Evolutionary conservation across 306 rosid genomes (phyloP), one percentile per base, ranked within the genome.

Genomic region (Mucuna pruriens): DNA sequence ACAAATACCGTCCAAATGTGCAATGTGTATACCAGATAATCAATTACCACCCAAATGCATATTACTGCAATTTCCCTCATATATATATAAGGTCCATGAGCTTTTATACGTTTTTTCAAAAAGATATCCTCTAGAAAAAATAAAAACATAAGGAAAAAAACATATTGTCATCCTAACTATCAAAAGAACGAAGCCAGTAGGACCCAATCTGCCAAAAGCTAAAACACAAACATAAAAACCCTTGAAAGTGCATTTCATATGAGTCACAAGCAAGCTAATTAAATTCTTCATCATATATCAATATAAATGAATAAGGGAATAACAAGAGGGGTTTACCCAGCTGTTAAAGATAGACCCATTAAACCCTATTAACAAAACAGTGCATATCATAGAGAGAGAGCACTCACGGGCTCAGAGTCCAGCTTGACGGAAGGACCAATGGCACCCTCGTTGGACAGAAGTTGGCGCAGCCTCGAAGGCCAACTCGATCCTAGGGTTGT

Each of bases 401-500:
- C 34, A 88, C 98, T 89, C 48, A 96, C 99, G 2, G 98, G 90
- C 87, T 96, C 98, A 4, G 99, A 84, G 75, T 94, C 97, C 69
- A 93, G 85, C 74, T 92, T 96, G 75, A 90, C 48, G 39, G 99
- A 92, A 38, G 99, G 97, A 20, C 96, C 99, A 51, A 88, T 85
- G 70, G 90, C 88, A 61, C 97, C 94, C 80, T 96, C 99, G 80
- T 82, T 90, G 4, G 97, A 90, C 22, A 96, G 86, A 75, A 96
- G 92, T 74, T 93, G 97, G 73, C 99, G 94, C 82, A 96, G 85
- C 97, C 99, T 86, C 75, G 98, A 94, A 23, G 99, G 98, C 94
- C 92, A 92, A 87, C 90, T 94, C 77, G 99, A 92, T 89, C 97
- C 85, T 72, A 86, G 86, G 80, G 98, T 83, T 78, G 94, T 76